Percentiles rank a stretch among this genome's conserved stretches.
Conservation (phyloP, 345 rosid genomes). For the Eucalyptus decipiens region DNA sequence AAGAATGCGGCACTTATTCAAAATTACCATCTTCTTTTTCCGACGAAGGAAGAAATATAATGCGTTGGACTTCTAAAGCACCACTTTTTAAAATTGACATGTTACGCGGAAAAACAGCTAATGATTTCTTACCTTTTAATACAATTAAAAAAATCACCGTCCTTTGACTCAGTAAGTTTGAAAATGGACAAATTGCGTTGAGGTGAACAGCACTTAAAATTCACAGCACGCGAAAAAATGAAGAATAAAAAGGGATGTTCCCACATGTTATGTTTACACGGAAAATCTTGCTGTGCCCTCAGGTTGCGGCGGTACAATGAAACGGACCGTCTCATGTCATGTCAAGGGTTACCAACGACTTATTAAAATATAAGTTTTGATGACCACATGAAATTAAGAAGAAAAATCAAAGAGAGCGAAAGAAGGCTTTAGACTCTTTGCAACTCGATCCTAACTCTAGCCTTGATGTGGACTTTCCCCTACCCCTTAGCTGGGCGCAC, state of each 20-base stretch:
- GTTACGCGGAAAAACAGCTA: neutral
- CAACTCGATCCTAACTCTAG: neutral
- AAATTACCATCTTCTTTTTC: neutral
- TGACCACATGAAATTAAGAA: too few relatives aligned
- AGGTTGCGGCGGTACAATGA: fast-evolving
- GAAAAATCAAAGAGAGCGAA: neutral
- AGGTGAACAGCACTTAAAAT: neutral
- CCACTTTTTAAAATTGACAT: neutral
- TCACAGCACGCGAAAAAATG: neutral
- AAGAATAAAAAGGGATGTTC: neutral
- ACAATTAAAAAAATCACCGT: too few relatives aligned
- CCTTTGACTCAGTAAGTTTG: neutral
- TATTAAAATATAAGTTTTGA: too few relatives aligned
- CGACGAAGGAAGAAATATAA: neutral
- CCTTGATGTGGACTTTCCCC: neutral
- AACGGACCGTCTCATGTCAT: neutral
- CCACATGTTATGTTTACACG: neutral
- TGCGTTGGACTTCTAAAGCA: neutral
- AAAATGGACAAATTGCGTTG: neutral
- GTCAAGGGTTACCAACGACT: neutral
- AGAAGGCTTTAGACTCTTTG: neutral
- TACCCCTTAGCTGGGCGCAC: neutral
- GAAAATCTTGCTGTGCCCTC: neutral
- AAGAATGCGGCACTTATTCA: neutral
- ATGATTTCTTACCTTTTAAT: neutral